Evolutionary conservation across 2,329 filamentous ascomycete genomes (phyloP), one percentile per base, ranked within the genome.

Genomic region (Rhinocladiella similis): DNA sequence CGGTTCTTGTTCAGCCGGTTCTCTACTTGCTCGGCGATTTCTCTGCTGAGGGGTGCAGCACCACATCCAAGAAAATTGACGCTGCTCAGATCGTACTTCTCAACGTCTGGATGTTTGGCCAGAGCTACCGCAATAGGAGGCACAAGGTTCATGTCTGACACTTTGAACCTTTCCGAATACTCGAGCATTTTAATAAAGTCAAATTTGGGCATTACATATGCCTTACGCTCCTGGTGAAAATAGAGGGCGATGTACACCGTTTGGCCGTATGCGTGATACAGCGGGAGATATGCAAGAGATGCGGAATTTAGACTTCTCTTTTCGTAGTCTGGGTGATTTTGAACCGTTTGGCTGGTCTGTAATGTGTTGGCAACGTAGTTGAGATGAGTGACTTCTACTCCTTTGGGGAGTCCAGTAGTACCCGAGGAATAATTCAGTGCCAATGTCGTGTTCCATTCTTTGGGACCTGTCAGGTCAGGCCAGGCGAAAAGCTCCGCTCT

Each of bases 341-440:
- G 63, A 2, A 68, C 25, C 41, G 58, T 59, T 5, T 60, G 39
- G 13, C 52, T 47, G 9, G 57, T 50, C 47, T 65, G 58, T 14
- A 64, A 12, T 10, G 51, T 59, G 54, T 93, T 93, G 60, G 89
- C 80, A 42, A 91, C 82, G 66, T 90, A 89, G 63, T 90, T 88
- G 57, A 78, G 76, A 72, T 95, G 90, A 14, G 85, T 84, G 62
- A 94, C 88, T 72, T 89, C 85, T 12, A 94, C 90, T 10, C 91
- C 91, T 70, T 95, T 95, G 7, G 90, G 89, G 3, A 91, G 79
- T 5, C 91, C 90, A 0, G 91, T 95, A 1, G 88, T 92, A 10
- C 90, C 75, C 47, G 69, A 72, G 61, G 84, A 89, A 73, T 93
- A 95, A 71, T 95, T 94, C 60, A 95, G 80, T 20, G 84, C 86